Percentiles rank a stretch among this genome's conserved stretches.
Evolutionary conservation across 495 filamentous ascomycete species (phyloP).

Genomic region (Mytilinidion resinicola): DNA sequence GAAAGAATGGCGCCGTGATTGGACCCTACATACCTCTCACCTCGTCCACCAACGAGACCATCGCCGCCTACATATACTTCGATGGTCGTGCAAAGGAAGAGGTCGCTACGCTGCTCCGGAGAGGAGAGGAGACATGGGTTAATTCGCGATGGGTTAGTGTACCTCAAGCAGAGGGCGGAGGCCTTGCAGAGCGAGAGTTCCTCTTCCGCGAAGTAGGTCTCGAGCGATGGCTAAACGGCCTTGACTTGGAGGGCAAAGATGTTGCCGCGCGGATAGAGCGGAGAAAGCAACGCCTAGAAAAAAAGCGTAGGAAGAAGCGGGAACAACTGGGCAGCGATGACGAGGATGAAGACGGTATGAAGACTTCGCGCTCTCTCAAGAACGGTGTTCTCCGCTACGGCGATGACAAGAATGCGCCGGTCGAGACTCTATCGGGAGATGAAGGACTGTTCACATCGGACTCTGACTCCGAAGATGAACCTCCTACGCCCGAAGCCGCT

Average conservation of each 20-base stretch:
- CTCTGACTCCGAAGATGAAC: slow-evolving; percentile 77
- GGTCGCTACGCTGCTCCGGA: slow-evolving; percentile 84
- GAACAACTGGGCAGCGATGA: slow-evolving; percentile 31
- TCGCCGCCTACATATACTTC: slow-evolving; percentile 98
- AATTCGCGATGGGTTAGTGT: slow-evolving; percentile 97
- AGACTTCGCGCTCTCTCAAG: slow-evolving; percentile 24
- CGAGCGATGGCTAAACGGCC: slow-evolving; percentile 89
- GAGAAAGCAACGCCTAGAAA: slow-evolving; percentile 80
- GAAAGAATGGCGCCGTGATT: slow-evolving; percentile 53
- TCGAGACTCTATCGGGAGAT: slow-evolving; percentile 67
- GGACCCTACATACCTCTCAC: slow-evolving; percentile 84
- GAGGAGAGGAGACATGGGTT: slow-evolving; percentile 98
- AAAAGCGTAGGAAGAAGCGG: slow-evolving; percentile 65
- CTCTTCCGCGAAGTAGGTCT: slow-evolving; percentile 95
- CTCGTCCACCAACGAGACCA: slow-evolving; percentile 84
- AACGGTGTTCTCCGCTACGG: slow-evolving; percentile 72
- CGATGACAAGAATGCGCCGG: slow-evolving; percentile 61
- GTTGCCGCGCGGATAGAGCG: slow-evolving; percentile 85
- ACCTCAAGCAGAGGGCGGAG: slow-evolving; percentile 81
- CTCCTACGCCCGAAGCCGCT: slow-evolving; percentile 80
- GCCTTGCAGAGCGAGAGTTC: slow-evolving; percentile 93
- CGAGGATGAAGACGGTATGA: slow-evolving; percentile 46
- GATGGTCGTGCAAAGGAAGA: slow-evolving; percentile 94
- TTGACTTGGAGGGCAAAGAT: slow-evolving; percentile 80
- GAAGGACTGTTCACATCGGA: slow-evolving; percentile 55